A percentile compares a stretch with the other conserved stretches of the same genome.
Conservation (phyloP, 805 yeast genomes). For the Zygosaccharomyces bisporus region DNA sequence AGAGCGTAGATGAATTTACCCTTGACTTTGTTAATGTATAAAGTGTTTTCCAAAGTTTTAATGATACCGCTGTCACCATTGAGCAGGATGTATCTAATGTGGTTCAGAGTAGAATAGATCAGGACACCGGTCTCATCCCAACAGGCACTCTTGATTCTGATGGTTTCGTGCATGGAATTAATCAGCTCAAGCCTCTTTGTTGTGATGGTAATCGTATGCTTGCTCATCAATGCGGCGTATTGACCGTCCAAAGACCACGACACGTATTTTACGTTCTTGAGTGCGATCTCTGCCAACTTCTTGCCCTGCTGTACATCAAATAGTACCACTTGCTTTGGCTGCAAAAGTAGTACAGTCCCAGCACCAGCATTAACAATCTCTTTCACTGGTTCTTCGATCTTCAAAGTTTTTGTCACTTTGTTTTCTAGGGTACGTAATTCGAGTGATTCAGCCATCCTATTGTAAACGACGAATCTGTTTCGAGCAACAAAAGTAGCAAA, state of each 20-base stretch:
- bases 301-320: conserved; percentile 93
- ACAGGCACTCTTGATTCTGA: conserved; percentile 92
- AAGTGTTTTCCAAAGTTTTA: conserved; percentile 83
- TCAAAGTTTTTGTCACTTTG: conserved; percentile 75
- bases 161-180: conserved; percentile 90
- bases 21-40: conserved; percentile 70
- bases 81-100: conserved; percentile 85
- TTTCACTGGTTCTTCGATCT: conserved; percentile 59
- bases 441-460: conserved; percentile 58
- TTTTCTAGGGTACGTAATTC: conserved; percentile 82
- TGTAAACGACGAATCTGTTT: conserved; percentile 84
- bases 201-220: conserved; percentile 89
- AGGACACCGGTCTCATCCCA: conserved; percentile 95
- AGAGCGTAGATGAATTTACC: conserved; percentile 75
- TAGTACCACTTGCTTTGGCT: conserved; percentile 65
- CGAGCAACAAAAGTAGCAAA: conserved; percentile 91
- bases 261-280: conserved; percentile 79
- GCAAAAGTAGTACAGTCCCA: conserved; percentile 75
- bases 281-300: conserved; percentile 62
- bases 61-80: conserved; percentile 96
- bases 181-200: conserved; percentile 71
- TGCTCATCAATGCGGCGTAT: conserved; percentile 80
- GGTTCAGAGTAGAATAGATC: conserved; percentile 91
- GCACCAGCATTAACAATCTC: conserved; percentile 79
- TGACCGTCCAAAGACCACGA: conserved; percentile 87